A percentile compares a stretch with the other conserved stretches of the same genome.
These are phyloP conservation scores for Didymella keratinophila DNA, from an alignment of 2,329 filamentous ascomycete genomes.

Conservation along the genomic window DNA sequence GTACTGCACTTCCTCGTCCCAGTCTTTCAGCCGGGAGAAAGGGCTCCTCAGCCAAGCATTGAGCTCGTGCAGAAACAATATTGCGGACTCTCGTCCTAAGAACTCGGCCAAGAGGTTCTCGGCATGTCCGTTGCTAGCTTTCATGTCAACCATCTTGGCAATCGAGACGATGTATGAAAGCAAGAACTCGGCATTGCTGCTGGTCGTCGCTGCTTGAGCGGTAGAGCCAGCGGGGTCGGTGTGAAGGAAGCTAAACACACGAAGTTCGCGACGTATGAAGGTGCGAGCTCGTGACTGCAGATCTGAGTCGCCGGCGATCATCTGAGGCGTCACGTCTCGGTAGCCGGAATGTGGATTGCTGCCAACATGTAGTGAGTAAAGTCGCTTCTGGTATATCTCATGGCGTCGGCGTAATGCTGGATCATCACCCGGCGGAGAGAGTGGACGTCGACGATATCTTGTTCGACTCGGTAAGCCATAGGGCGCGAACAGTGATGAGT, in stretches of 20 bases:
- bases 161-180: slow-evolving; percentile 87
- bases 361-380: slow-evolving; percentile 83
- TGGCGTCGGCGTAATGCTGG: slow-evolving; percentile 67
- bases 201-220: slow-evolving; percentile 41
- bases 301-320: slow-evolving; percentile 69
- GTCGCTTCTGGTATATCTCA: slow-evolving; percentile 73
- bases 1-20: slow-evolving; percentile 85
- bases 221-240: slow-evolving; percentile 41
- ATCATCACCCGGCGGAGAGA: slow-evolving; percentile 46
- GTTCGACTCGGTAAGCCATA: slow-evolving; percentile 31
- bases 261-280: slow-evolving; percentile 84
- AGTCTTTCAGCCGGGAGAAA: slow-evolving; percentile 73
- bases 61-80: slow-evolving; percentile 84
- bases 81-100: slow-evolving; percentile 75
- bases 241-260: slow-evolving; percentile 79
- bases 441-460: slow-evolving; percentile 27
- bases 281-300: slow-evolving; percentile 78
- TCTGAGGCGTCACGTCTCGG: slow-evolving; percentile 72
- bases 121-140: slow-evolving; percentile 78
- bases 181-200: slow-evolving; percentile 80
- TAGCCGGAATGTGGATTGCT: slow-evolving; percentile 81
- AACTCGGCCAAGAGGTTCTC: slow-evolving; percentile 82
- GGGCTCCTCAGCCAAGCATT: slow-evolving; percentile 84
- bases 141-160: slow-evolving; percentile 81
- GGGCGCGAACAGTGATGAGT: slow-evolving; percentile 24